These are phyloP conservation scores for Rhizopogon rudus DNA, from an alignment of 768 basidiomycete species.

Conservation along the genomic window DNA sequence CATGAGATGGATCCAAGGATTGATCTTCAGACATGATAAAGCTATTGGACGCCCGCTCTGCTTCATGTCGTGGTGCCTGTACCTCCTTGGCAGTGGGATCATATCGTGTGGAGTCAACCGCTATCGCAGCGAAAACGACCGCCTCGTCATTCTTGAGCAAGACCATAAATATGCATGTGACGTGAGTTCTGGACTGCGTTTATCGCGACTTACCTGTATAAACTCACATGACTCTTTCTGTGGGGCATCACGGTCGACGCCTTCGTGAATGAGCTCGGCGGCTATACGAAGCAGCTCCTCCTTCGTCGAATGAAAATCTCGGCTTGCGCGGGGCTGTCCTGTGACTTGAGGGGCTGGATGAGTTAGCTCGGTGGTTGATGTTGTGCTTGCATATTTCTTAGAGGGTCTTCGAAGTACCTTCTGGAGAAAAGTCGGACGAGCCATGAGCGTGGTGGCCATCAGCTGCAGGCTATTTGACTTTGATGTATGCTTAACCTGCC, in stretches of 20 bases:
- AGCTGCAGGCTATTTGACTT: neutral
- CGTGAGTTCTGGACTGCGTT: neutral
- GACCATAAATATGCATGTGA: neutral
- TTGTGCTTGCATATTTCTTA: constrained; percentile 42
- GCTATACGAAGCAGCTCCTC: constrained; percentile 46
- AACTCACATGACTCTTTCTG: constrained; percentile 9
- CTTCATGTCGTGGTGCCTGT: neutral
- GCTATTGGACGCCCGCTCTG: neutral
- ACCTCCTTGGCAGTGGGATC: neutral
- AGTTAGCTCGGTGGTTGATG: neutral
- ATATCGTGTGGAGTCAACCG: neutral
- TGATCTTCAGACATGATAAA: neutral
- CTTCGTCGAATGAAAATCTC: constrained; percentile 47
- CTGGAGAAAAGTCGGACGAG: constrained; percentile 55
- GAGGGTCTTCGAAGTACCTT: constrained; percentile 60
- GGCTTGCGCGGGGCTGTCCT: constrained; percentile 18
- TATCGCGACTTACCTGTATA: constrained; percentile 14
- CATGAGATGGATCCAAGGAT: neutral
- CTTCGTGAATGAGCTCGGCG: constrained; percentile 8
- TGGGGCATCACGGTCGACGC: neutral
- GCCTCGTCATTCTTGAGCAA: neutral
- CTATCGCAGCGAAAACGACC: neutral
- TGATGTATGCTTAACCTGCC: neutral
- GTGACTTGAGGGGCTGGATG: neutral
- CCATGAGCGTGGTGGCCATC: constrained; percentile 29